Evolutionary conservation across 345 rosid genomes (phyloP).

Genomic region (Boechera stricta): DNA sequence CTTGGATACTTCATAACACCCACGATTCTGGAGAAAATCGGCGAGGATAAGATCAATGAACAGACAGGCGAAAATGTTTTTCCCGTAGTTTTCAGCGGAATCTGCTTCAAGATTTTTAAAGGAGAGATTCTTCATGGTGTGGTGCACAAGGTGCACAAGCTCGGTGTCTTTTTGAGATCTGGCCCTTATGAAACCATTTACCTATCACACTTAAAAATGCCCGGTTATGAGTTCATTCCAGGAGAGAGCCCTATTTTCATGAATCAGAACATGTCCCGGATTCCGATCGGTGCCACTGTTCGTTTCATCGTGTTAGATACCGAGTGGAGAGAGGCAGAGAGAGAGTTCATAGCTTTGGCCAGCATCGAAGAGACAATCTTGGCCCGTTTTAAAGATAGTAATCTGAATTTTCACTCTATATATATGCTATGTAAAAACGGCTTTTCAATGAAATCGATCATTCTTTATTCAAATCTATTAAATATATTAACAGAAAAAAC

Average conservation of each 20-base stretch:
- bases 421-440: conserved; percentile 13
- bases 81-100: conserved; percentile 64
- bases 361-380: conserved; percentile 26
- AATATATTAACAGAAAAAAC: neutral
- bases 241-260: conserved; percentile 66
- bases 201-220: conserved; percentile 61
- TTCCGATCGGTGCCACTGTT: conserved; percentile 5
- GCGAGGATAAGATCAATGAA: conserved; percentile 71
- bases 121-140: conserved; percentile 72
- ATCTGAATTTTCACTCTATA: conserved; percentile 1
- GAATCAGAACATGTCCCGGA: conserved; percentile 14
- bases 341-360: conserved; percentile 12
- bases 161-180: conserved; percentile 71
- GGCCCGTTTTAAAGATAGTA: conserved; percentile 25
- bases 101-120: conserved; percentile 74
- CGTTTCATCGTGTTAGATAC: neutral
- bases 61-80: conserved; percentile 66
- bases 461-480: neutral
- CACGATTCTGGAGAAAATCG: conserved; percentile 57
- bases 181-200: conserved; percentile 64
- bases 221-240: conserved; percentile 54
- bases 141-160: conserved; percentile 68
- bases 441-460: neutral
- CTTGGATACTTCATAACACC: conserved; percentile 66
- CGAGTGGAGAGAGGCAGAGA: conserved; percentile 15